Conservation (phyloP, 371 early-diverging fungal genomes). For the Mucor circinelloides region DNA sequence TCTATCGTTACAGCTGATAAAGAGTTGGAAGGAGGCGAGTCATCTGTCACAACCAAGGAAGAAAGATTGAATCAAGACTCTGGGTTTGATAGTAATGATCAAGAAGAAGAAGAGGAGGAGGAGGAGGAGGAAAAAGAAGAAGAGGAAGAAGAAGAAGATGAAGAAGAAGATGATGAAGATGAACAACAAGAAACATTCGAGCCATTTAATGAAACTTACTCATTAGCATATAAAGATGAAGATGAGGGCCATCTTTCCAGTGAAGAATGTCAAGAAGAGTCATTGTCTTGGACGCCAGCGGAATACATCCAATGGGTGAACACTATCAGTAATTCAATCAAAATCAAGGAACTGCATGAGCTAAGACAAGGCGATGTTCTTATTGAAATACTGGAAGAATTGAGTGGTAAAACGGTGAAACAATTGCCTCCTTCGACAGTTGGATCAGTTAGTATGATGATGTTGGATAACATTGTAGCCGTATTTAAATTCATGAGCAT, state of each 20-base stretch:
- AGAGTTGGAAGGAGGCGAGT: neutral
- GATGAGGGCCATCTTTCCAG: neutral
- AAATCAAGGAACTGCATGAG: constrained; percentile 49
- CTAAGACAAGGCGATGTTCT: constrained; percentile 58
- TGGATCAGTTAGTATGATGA: constrained; percentile 39
- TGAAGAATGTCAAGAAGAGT: neutral
- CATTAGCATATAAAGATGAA: neutral
- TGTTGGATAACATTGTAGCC: constrained; percentile 57
- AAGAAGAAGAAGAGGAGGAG: neutral
- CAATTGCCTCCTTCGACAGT: constrained; percentile 26
- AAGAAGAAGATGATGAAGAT: neutral
- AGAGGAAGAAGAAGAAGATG: neutral
- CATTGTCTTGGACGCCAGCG: constrained; percentile 34
- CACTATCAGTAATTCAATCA: constrained; percentile 36
- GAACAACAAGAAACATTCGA: neutral
- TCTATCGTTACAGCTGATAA: neutral
- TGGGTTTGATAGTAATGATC: constrained; percentile 9
- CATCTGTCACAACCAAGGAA: neutral
- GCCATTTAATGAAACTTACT: neutral
- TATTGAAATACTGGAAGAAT: constrained; percentile 51
- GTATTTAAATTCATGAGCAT: constrained; percentile 64
- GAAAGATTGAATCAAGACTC: constrained; percentile 8
- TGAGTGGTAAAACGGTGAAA: constrained; percentile 55
- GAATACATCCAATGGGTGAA: constrained; percentile 66
- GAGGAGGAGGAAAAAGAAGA: neutral